Conservation (phyloP, 371 early-diverging fungal genomes). For the Capillidium heterosporum region DNA sequence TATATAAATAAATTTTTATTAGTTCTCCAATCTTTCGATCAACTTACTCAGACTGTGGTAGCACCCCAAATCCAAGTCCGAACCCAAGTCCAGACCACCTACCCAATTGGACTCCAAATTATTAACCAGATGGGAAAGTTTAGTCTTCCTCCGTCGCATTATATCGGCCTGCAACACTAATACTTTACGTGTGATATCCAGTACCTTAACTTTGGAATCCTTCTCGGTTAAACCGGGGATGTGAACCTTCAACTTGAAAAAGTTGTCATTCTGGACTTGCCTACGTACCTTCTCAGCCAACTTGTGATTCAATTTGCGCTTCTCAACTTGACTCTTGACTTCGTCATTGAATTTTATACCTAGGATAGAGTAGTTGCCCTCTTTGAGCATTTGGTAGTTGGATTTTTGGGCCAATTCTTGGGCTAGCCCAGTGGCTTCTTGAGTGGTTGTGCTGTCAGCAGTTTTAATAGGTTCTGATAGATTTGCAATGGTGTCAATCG, state of each 20-base stretch:
- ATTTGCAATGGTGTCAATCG: too few relatives aligned
- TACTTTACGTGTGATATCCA: background rate
- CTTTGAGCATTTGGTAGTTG: background rate
- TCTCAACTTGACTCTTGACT: background rate
- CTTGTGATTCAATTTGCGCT: background rate
- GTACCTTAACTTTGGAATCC: background rate
- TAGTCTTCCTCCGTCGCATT: too few relatives aligned
- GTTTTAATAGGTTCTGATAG: too few relatives aligned
- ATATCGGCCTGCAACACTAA: background rate
- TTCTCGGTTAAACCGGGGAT: background rate
- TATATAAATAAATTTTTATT: background rate
- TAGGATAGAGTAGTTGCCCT: background rate
- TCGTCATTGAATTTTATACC: background rate
- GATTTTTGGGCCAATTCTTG: background rate
- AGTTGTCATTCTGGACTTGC: background rate
- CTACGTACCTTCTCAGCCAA: background rate
- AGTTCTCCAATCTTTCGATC: background rate
- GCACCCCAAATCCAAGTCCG: background rate
- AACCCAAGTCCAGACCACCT: background rate
- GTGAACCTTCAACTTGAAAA: background rate
- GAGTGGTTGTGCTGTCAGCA: too few relatives aligned
- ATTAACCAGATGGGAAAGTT: too few relatives aligned
- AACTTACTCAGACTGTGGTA: background rate
- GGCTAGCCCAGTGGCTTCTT: too few relatives aligned
- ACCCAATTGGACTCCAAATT: too few relatives aligned